Percentiles rank a stretch among this genome's conserved stretches.
Conservation (phyloP, 495 filamentous ascomycete genomes). For the Aspergillus steynii region DNA sequence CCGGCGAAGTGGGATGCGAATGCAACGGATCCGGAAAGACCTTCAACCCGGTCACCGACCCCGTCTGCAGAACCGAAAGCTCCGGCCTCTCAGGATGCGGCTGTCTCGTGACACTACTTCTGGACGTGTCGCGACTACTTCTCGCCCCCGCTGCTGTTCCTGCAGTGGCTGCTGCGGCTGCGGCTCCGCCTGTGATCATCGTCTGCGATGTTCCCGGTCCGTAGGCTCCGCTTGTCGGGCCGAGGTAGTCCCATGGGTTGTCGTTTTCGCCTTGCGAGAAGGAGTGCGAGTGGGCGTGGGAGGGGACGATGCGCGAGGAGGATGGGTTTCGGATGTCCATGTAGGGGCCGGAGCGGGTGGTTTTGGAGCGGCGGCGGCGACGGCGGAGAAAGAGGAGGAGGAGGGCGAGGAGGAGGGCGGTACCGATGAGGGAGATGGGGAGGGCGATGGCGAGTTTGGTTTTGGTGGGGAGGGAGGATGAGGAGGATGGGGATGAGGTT, state of each 20-base stretch:
- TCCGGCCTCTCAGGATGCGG: too few relatives aligned
- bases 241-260: neutral
- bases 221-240: too few relatives aligned
- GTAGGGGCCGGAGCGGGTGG: slow-evolving; percentile 18
- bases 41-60: neutral
- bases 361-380: slow-evolving; percentile 16
- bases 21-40: neutral
- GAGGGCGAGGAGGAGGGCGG: slow-evolving; percentile 25
- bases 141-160: too few relatives aligned
- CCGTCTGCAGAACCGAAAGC: too few relatives aligned
- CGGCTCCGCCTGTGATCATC: too few relatives aligned
- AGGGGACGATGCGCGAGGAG: neutral
- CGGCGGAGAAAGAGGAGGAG: slow-evolving; percentile 30
- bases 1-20: neutral
- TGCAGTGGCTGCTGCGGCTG: too few relatives aligned
- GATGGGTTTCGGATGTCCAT: slow-evolving; percentile 8
- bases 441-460: slow-evolving; percentile 42
- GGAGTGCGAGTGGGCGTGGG: neutral
- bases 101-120: too few relatives aligned
- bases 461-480: slow-evolving; percentile 14
- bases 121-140: too few relatives aligned
- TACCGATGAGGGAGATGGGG: slow-evolving; percentile 36
- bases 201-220: too few relatives aligned
- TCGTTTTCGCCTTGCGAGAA: neutral
- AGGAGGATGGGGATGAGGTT: neutral